A percentile compares a stretch with the other conserved stretches of the same genome.
These are phyloP conservation scores for Aspergillus ibericus DNA, from an alignment of 2,329 filamentous ascomycete species.

Conservation along the genomic window DNA sequence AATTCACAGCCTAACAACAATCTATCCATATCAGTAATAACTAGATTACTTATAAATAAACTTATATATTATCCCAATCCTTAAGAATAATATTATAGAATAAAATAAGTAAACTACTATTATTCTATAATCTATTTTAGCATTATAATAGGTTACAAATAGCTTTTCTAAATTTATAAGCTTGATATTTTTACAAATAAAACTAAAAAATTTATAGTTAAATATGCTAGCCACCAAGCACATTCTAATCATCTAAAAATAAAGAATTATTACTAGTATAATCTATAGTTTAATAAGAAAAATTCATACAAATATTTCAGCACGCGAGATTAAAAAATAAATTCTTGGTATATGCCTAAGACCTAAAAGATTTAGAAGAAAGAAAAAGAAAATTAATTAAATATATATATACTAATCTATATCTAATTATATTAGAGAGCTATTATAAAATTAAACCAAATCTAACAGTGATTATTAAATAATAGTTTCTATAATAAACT, in stretches of 20 bases:
- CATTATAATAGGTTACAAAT: not conserved
- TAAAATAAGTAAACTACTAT: not conserved
- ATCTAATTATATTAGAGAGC: no score
- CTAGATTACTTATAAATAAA: not conserved
- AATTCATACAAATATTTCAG: not conserved
- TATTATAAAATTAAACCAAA: no score
- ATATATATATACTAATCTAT: no score
- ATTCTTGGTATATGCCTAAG: not conserved
- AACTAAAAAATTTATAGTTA: not conserved
- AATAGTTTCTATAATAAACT: no score
- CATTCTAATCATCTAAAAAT: not conserved
- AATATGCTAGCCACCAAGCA: not conserved
- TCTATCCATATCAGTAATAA: not conserved
- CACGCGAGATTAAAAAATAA: not conserved
- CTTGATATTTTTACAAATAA: not conserved
- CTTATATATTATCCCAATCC: not conserved
- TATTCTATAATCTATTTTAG: not conserved
- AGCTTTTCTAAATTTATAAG: not conserved
- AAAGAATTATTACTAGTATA: not conserved
- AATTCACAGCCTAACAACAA: not conserved
- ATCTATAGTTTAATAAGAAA: not conserved
- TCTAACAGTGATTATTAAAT: no score
- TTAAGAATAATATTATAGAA: not conserved
- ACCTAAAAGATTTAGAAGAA: no score
- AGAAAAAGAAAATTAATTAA: no score